Percentiles rank a stretch among this genome's conserved stretches.
phyloP scores from a whole-genome alignment of 176 grass and related monocot genomes.

The Oryza rufipogon region DNA sequence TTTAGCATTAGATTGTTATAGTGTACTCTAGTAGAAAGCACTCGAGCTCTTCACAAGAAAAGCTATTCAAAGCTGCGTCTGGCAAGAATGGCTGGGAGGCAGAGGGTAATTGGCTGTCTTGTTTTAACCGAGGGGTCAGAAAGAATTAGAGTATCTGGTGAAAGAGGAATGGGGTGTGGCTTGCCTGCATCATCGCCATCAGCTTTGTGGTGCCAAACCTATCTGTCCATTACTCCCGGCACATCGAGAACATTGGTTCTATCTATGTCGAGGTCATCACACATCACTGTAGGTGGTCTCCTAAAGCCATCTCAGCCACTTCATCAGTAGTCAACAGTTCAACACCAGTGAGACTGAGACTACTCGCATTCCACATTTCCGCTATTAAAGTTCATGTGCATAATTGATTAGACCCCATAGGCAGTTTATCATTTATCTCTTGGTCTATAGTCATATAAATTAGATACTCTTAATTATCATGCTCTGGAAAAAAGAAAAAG shows the following conservation, averaged over 20 bases:
- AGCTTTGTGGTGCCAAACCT: neutral
- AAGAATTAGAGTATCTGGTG: neutral
- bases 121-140: slow-evolving; percentile 14
- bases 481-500: too few species aligned
- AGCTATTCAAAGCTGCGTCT: slow-evolving; percentile 23
- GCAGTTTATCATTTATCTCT: too few species aligned
- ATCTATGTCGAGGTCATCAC: neutral
- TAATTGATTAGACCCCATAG: neutral
- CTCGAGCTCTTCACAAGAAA: slow-evolving; percentile 33
- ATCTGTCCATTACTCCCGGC: neutral
- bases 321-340: neutral
- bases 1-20: slow-evolving; percentile 50
- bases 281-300: neutral
- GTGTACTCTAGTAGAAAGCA: slow-evolving; percentile 25
- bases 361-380: neutral
- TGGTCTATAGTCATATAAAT: too few species aligned
- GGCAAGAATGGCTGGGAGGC: slow-evolving; percentile 16
- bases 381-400: neutral
- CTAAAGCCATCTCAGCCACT: neutral
- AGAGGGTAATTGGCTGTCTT: slow-evolving; percentile 9
- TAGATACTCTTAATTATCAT: too few species aligned
- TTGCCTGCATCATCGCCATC: slow-evolving; percentile 35
- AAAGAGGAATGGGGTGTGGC: neutral
- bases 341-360: neutral
- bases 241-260: neutral